Percentiles rank a stretch among this genome's conserved stretches.
phyloP scores from a whole-genome alignment of 2,329 filamentous ascomycete species.

The Aspergillus pseudonomiae region DNA sequence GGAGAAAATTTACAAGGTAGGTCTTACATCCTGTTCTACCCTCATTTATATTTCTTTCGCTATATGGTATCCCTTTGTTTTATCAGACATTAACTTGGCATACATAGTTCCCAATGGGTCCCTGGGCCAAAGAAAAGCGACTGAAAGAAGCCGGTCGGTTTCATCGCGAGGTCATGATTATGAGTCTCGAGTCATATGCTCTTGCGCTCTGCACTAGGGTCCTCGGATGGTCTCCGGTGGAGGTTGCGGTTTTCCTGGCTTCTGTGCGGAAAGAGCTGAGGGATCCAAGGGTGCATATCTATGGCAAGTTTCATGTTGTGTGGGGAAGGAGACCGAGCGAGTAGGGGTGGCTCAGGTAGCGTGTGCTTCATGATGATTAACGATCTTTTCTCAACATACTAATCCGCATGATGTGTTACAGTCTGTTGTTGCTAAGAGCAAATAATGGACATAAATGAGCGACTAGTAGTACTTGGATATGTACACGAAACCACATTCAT shows the following conservation, averaged over 20 bases:
- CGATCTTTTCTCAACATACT: not conserved
- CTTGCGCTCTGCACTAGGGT: not conserved
- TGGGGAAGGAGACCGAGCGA: not conserved
- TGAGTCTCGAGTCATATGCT: not conserved
- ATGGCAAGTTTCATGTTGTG: not conserved
- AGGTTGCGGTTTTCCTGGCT: not conserved
- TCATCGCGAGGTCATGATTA: not conserved
- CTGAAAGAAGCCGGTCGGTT: not conserved
- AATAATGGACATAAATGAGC: not conserved
- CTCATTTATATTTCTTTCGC: too few relatives aligned
- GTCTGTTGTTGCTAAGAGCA: too few relatives aligned
- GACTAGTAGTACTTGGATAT: not conserved
- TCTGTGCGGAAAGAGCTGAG: not conserved
- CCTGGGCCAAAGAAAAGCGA: not conserved
- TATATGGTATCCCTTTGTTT: rapidly evolving
- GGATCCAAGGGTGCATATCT: not conserved
- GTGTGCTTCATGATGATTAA: not conserved
- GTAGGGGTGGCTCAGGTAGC: not conserved
- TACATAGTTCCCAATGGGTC: not conserved
- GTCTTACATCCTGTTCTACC: not conserved
- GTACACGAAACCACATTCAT: rapidly evolving
- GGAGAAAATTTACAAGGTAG: not conserved
- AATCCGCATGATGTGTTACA: too few relatives aligned
- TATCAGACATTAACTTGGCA: not conserved
- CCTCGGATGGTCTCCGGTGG: not conserved